Base-by-base conservation (phyloP, 73 alveolate genomes). In the Stentor coeruleus region DNA sequence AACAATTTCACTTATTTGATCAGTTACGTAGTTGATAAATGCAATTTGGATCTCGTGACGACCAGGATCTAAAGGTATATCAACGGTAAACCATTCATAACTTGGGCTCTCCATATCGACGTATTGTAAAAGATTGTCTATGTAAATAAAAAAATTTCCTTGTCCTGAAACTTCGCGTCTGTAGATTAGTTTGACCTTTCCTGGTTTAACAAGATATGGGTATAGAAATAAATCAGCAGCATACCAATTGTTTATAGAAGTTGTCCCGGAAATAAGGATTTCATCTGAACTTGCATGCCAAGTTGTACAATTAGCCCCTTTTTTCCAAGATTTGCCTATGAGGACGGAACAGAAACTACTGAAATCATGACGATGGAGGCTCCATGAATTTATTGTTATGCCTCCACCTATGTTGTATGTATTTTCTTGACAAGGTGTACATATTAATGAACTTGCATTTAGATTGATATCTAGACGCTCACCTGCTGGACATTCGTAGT, bases 381-480 rank as follows among this genome's bases (percentile, higher is more conserved):
- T 49, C 66, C 66, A 49, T 6, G 6, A 11, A 20, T 49, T 49
- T 6, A 11, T 11, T 20, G 6, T 20, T 6, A 49, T 20, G 66
- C 66, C 66, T 49, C 66, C 66, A 11, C 66, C 66, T 6, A 49
- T 49, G 66, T 20, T 49, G 66, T 49, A 49, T 6, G 66, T 49
- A 6, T 20, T 20, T 49, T 49, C 66, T 49, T 6, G 66, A 49
- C 66, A 49, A 11, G 20, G 20, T 11, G 66, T 11, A 49, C 66
- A 49, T 49, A 11, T 49, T 49, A 49, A 49, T 6, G 66, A 49
- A 6, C 20, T 20, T 6, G 66, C 20, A 49, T 49, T 20, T 49
- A 11, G 28, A 20, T 49, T 20, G 66, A 49, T 11, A 11, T 6
- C 20, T 49, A 49, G 66, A 20, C 6, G 20, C 20, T 49, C 28